phyloP scores from a whole-genome alignment of 139 green algal species.

The Marvania coccoides region DNA sequence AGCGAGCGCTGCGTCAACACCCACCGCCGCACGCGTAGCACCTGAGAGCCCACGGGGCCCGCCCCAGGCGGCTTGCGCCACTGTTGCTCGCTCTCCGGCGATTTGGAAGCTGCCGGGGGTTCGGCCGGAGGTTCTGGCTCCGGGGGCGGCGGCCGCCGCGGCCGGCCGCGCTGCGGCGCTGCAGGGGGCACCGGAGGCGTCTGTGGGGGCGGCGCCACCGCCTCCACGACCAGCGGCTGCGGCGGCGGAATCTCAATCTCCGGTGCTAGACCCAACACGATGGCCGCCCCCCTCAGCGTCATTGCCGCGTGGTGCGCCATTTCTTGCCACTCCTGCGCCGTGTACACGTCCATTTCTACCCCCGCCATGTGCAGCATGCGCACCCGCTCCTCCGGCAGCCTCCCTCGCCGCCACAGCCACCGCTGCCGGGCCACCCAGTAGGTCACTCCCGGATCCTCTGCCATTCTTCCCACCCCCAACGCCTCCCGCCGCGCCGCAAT shows the following conservation, averaged over 20 bases:
- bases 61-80: neutral
- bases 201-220: too few relatives aligned
- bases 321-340: slow-evolving; percentile 20
- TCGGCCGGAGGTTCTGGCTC: neutral
- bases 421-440: slow-evolving; percentile 45
- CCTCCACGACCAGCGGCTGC: neutral
- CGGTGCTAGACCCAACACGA: slow-evolving; percentile 4
- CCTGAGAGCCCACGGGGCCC: neutral
- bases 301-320: slow-evolving; percentile 25
- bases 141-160: neutral
- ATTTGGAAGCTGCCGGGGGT: neutral
- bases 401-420: slow-evolving; percentile 30
- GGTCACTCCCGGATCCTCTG: slow-evolving; percentile 19
- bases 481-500: slow-evolving; percentile 15
- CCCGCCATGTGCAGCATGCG: slow-evolving; percentile 41
- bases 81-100: neutral
- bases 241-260: neutral
- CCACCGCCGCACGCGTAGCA: slow-evolving; percentile 32
- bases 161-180: neutral
- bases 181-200: too few relatives aligned
- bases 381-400: slow-evolving; percentile 21
- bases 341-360: slow-evolving; percentile 35
- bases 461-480: neutral
- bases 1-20: slow-evolving; percentile 39
- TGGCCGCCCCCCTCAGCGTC: slow-evolving; percentile 15